Evolutionary conservation across 805 yeast species (phyloP), one percentile per base, ranked within the genome.

Genomic region (Wickerhamiella galacta): DNA sequence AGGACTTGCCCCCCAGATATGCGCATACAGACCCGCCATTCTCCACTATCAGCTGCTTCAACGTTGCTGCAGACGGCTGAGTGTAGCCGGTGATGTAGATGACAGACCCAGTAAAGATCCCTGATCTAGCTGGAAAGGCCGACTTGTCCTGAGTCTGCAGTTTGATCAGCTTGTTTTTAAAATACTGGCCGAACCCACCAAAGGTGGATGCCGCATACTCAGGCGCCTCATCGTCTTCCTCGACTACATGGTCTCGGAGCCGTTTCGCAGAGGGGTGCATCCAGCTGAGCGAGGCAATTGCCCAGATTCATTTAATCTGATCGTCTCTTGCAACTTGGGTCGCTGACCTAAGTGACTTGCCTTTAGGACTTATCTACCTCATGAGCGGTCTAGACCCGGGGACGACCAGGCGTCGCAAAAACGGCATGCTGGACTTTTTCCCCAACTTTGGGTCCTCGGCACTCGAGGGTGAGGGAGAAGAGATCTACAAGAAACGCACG

Each of bases 31-130:
- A 63, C 0, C 98, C 98, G 1, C 96, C 95, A 52, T 85, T 67
- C 7, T 70, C 43, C 2, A 79, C 68, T 2, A 87, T 72, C 42
- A 81, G 44, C 35, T 73, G 66, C 45, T 79, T 87, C 20, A 90
- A 56, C 38, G 70, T 75, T 26, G 67, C 56, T 11, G 82, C 66
- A n/a, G 85, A 70, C 0, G 96, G 96, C 2, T 55, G 57, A 0
- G 96, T 87, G 46, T 77, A 72, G 1, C 98, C 98, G 46, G 83
- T 85, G n/a, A 87, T 82, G 51, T 77, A 73, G 4, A 87, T 63
- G 1, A 60, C 53, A 49, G 85, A 79, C 1, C 65, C 70, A 23
- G 57, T 46, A 48, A 87, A 83, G 1, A 85, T 58, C 2, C 52
- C 53, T 1, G 65, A 55, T 23, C 43, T 38, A 47, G 71, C 79